Evolutionary conservation across 805 yeast species (phyloP), one percentile per base, ranked within the genome.

Genomic region (Hanseniaspora jakobsenii): DNA sequence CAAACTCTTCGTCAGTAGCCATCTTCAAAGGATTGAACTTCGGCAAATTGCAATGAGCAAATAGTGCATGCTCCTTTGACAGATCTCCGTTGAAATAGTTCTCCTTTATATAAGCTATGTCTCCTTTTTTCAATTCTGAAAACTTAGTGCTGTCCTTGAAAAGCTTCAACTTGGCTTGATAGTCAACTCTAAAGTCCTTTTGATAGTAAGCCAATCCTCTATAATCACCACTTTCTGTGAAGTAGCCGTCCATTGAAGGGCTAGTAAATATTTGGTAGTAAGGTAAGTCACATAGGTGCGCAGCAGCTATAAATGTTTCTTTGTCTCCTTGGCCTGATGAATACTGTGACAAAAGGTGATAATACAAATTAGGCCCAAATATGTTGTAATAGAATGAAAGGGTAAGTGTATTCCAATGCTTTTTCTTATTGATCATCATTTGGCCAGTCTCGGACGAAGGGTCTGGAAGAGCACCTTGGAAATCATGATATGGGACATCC

Each of bases 281-380:
- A 2, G 72, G 67, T 42, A 64, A 60, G 0, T 58, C 51, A 54
- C 73, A 53, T 1, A 63, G 77, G 44, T 69, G 66, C 3, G 86
- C 82, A 1, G 84, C 86, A 8, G 80, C 74, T 31, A 75, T 70
- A 51, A 78, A 79, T 0, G 89, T 78, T 54, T 81, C 89, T 55
- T 81, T 81, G 55, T 81, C 89, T 41, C 89, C 87, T 63, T 80
- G 81, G 22, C 89, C 89, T 1, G 84, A 77, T 21, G 75, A 66
- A 3, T 84, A 84, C 55, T 79, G 87, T 0, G 83, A 72, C 50
- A 81, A 65, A 47, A 81, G 59, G 9, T 78, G 79, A 53, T 80
- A 81, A 57, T 74, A 81, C 61, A 70, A 75, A 7, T 66, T 59
- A 1, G 85, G 85, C 0, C 89, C 87, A 57, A 66, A 64, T 1